Percentiles rank a stretch among this genome's conserved stretches.
Evolutionary conservation across 2,329 filamentous ascomycete genomes (phyloP).

Genomic region (Talaromyces sp.): DNA sequence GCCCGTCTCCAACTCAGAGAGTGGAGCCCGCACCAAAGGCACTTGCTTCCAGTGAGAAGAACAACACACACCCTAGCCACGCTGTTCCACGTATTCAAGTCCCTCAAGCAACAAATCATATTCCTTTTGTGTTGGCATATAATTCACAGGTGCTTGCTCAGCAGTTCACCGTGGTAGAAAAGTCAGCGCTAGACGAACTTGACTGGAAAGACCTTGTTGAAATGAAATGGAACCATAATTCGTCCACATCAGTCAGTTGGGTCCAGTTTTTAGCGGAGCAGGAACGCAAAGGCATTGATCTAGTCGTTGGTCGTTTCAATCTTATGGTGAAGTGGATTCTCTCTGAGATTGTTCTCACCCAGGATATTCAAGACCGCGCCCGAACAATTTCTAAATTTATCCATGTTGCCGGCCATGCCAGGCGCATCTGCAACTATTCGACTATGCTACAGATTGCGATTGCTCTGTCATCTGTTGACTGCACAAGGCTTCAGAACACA

Average conservation of each 20-base stretch:
- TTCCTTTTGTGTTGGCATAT: conserved; percentile 61
- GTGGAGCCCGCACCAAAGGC: conserved; percentile 20
- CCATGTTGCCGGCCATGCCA: conserved; percentile 57
- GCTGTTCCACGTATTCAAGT: conserved; percentile 12
- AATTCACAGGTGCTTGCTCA: conserved; percentile 58
- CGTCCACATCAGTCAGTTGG: conserved; percentile 53
- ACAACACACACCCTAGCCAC: not conserved
- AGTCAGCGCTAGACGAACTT: conserved; percentile 61
- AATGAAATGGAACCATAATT: conserved; percentile 57
- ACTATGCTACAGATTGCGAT: conserved; percentile 64
- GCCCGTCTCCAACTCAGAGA: conserved; percentile 34
- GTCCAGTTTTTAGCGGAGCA: conserved; percentile 56
- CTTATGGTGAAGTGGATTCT: conserved; percentile 63
- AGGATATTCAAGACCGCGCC: conserved; percentile 55
- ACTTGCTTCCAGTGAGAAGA: conserved; percentile 28
- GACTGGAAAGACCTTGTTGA: conserved; percentile 64
- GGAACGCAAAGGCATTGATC: conserved; percentile 56
- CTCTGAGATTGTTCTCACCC: conserved; percentile 59
- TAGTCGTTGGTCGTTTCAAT: conserved; percentile 64
- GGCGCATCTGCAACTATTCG: conserved; percentile 59
- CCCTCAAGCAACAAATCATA: conserved; percentile 37
- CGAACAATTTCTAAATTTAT: conserved; percentile 59
- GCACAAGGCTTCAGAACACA: conserved; percentile 53
- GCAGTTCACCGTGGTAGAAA: conserved; percentile 62
- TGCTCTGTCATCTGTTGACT: conserved; percentile 57